phyloP scores from a whole-genome alignment of 2,329 filamentous ascomycete genomes.

The Blastomyces gilchristii region DNA sequence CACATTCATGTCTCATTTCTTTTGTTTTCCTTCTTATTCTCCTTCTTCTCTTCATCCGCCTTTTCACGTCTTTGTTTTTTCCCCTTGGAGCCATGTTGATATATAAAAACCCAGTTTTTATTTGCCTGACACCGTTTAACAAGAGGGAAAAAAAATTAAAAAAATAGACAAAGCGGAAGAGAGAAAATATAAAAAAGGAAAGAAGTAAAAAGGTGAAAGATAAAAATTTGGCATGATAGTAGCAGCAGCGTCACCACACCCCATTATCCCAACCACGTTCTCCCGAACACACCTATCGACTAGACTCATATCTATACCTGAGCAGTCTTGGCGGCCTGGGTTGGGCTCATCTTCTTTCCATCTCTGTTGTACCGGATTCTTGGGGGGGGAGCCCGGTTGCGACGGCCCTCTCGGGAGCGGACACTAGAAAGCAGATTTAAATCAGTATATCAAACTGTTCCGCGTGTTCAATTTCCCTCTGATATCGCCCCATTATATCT shows the following conservation, averaged over 20 bases:
- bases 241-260: neutral
- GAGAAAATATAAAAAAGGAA: neutral
- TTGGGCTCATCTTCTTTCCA: slow-evolving; percentile 97
- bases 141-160: neutral
- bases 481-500: too few relatives aligned
- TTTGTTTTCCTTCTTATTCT: neutral
- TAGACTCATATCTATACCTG: slow-evolving; percentile 15
- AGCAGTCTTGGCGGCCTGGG: slow-evolving; percentile 60
- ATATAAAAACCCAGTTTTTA: slow-evolving; percentile 18
- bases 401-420: slow-evolving; percentile 89
- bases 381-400: slow-evolving; percentile 96
- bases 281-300: slow-evolving; percentile 2
- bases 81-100: neutral
- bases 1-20: neutral
- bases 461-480: neutral
- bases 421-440: slow-evolving; percentile 52
- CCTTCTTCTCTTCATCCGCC: neutral
- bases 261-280: neutral
- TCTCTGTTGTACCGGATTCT: slow-evolving; percentile 99
- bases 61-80: neutral
- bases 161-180: neutral
- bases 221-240: neutral
- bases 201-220: slow-evolving; percentile 1
- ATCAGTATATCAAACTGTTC: slow-evolving; percentile 1
- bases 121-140: slow-evolving; percentile 25